These are phyloP conservation scores for Candida suzukii DNA, from an alignment of 805 yeast genomes.

Conservation along the genomic window DNA sequence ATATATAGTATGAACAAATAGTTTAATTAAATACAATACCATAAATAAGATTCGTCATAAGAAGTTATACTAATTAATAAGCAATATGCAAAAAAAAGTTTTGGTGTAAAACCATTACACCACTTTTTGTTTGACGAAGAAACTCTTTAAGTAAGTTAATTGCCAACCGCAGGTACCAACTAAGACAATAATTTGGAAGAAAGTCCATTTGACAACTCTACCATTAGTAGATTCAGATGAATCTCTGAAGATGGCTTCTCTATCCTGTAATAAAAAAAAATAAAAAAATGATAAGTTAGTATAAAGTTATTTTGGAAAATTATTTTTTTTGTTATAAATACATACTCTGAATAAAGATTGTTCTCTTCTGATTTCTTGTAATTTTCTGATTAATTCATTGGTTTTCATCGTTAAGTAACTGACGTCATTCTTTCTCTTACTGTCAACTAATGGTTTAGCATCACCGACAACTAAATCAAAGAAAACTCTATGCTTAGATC, in stretches of 20 bases:
- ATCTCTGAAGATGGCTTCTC: conserved; percentile 70
- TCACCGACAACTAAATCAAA: conserved; percentile 66
- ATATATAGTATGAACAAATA: too few species aligned
- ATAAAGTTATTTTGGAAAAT: not conserved
- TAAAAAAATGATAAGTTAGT: not conserved
- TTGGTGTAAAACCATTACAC: conserved; percentile 25
- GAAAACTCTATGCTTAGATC: conserved; percentile 56
- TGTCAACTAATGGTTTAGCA: conserved; percentile 54
- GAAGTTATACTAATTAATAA: too few species aligned
- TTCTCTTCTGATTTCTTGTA: conserved; percentile 56
- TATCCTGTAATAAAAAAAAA: conserved; percentile 27
- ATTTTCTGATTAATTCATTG: conserved; percentile 46
- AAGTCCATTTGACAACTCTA: conserved; percentile 68
- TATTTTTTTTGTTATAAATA: too few species aligned
- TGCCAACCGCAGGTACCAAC: conserved; percentile 69
- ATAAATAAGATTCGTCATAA: too few species aligned
- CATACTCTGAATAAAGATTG: conserved; percentile 50
- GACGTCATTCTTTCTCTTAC: conserved; percentile 54
- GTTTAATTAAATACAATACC: too few species aligned
- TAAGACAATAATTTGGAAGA: conserved; percentile 58
- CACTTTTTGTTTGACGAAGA: conserved; percentile 74
- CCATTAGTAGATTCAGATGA: conserved; percentile 63
- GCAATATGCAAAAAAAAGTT: too few species aligned
- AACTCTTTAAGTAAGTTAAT: conserved; percentile 63
- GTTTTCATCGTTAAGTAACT: conserved; percentile 51